phyloP scores from a whole-genome alignment of 257 asterid genomes.

The Primulina huaijiensis region DNA sequence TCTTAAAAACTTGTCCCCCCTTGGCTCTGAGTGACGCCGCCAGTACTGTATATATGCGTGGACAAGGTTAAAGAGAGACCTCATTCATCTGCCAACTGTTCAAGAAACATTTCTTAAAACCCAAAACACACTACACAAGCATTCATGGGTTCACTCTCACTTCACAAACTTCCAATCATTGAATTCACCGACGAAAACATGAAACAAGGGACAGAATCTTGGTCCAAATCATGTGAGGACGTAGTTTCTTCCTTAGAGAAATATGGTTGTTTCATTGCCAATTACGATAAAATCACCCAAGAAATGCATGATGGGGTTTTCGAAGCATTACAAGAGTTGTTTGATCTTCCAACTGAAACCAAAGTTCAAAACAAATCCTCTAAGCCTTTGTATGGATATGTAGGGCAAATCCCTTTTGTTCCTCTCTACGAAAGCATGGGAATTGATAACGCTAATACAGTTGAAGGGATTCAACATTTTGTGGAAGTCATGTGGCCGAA shows the following conservation, averaged over 20 bases:
- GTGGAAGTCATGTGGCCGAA: constrained; percentile 62
- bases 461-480: constrained; percentile 44
- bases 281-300: constrained; percentile 39
- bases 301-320: constrained; percentile 37
- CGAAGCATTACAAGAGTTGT: constrained; percentile 39
- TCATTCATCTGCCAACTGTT: background rate
- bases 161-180: constrained; percentile 46
- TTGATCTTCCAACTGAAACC: constrained; percentile 55
- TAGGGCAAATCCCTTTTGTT: constrained; percentile 62
- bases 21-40: too few relatives aligned
- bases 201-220: constrained; percentile 44
- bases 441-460: constrained; percentile 57
- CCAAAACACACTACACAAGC: background rate
- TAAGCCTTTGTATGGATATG: constrained; percentile 71
- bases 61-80: background rate
- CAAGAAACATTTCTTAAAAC: background rate
- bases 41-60: background rate
- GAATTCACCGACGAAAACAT: constrained; percentile 40
- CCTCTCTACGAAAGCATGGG: constrained; percentile 86
- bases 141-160: constrained; percentile 36
- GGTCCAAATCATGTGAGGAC: constrained; percentile 40
- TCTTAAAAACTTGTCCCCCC: too few relatives aligned
- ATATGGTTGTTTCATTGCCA: constrained; percentile 67
- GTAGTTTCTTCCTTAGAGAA: constrained; percentile 54
- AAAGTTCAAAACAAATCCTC: constrained; percentile 62